A percentile compares a stretch with the other conserved stretches of the same genome.
Conservation (phyloP, 257 asterid species). For the Solanum microdontum region DNA sequence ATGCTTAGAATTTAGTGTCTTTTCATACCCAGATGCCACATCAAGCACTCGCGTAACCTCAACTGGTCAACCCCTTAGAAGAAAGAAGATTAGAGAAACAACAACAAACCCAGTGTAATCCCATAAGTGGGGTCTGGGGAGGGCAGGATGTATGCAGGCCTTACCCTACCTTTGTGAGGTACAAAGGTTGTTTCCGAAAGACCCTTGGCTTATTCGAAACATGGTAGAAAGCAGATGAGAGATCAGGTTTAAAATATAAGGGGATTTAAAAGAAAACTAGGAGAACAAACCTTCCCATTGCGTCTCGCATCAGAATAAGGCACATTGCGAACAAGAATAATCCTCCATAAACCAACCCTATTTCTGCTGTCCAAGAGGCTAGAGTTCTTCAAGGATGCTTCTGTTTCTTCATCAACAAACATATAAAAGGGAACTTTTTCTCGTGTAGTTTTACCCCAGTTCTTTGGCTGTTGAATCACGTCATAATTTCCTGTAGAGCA, state of each 20-base stretch:
- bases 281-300: conserved; percentile 72
- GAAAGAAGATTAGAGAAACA: neutral
- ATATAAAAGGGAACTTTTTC: conserved; percentile 61
- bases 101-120: neutral
- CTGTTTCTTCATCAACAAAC: conserved; percentile 95
- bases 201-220: neutral
- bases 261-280: neutral
- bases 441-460: conserved; percentile 47
- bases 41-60: neutral
- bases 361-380: conserved; percentile 47
- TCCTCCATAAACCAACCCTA: conserved; percentile 78
- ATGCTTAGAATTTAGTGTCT: neutral
- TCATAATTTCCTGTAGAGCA: conserved; percentile 71
- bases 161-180: neutral
- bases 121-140: neutral
- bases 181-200: neutral
- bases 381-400: conserved; percentile 53
- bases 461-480: conserved; percentile 71
- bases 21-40: neutral
- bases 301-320: conserved; percentile 89
- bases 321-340: conserved; percentile 71
- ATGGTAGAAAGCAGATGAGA: neutral
- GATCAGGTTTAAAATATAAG: neutral
- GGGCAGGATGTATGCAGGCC: neutral
- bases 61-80: neutral